Evolutionary conservation across 2,329 filamentous ascomycete genomes (phyloP), one percentile per base, ranked within the genome.

Genomic region (Clarireedia monteithiana): DNA sequence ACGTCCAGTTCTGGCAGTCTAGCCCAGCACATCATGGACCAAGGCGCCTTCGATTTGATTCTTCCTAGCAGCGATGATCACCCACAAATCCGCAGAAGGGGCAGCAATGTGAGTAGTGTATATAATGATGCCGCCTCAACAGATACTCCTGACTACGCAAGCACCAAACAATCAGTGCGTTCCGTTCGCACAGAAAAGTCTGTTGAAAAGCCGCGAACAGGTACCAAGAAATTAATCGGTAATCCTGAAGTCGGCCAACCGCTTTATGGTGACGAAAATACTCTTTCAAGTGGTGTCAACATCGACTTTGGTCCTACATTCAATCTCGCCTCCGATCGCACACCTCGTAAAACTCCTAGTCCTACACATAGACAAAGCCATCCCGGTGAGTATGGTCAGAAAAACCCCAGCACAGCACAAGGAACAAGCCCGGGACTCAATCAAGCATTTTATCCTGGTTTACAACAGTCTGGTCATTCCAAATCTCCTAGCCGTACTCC

Each of bases 261-360:
- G 24, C 48, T 55, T 26, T 38, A 52, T 17, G 89, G 88, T 14
- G 50, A 48, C n/a, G 42, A 53, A 44, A 36, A 50, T 23, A 47
- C 34, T 36, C 54, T 47, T n/a, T 51, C 61, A 26, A 52, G 50
- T 27, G 60, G 58, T 34, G 83, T 95, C 58, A 73, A 79, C 4
- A 81, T 96, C 60, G 85, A 96, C 69, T 96, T 96, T 71, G 92
- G 92, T 0, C 89, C 86, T 5, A 96, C 91, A 0, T 74, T 89
- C 63, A 85, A 87, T 58, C 62, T 64, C 46, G 59, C 64, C 47
- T 59, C 65, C 6, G 56, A 55, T 45, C 62, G 56, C 24, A 65
- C 60, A 53, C 62, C 66, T 14, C 34, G 56, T 4, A 58, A 60
- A 58, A 53, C 57, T 47, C 62, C 58, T 23, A 66, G 62, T 58